These are phyloP conservation scores for Chalciporus chontae DNA, from an alignment of 768 basidiomycete species.

Conservation along the genomic window DNA sequence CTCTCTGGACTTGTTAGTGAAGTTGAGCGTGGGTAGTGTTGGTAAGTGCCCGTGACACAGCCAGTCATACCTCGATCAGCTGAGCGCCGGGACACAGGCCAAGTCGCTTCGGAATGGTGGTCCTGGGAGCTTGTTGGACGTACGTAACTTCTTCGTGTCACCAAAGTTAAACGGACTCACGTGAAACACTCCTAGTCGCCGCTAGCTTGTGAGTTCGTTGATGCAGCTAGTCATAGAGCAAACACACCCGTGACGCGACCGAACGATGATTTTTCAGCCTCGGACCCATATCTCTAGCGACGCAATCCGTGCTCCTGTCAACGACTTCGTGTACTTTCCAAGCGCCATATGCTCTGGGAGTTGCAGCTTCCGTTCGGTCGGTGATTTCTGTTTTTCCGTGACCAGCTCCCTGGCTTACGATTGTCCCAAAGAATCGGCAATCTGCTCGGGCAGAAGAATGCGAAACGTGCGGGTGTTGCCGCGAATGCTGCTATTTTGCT, in stretches of 20 bases:
- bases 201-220: conserved; percentile 45
- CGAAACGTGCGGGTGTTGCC: conserved; percentile 65
- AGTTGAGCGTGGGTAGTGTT: conserved; percentile 78
- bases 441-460: conserved; percentile 77
- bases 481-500: conserved; percentile 65
- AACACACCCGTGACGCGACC: neutral
- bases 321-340: conserved; percentile 78
- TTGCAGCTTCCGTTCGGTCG: conserved; percentile 83
- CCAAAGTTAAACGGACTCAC: neutral
- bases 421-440: conserved; percentile 69
- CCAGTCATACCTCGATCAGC: neutral
- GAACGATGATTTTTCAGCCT: conserved; percentile 44
- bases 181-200: conserved; percentile 36
- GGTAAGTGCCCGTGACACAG: conserved; percentile 35
- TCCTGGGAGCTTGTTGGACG: conserved; percentile 84
- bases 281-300: conserved; percentile 77
- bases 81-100: conserved; percentile 38
- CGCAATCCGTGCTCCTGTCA: conserved; percentile 80
- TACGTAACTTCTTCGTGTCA: conserved; percentile 9
- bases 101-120: conserved; percentile 94
- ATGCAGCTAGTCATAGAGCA: neutral
- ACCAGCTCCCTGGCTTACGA: neutral
- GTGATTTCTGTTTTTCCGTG: conserved; percentile 12
- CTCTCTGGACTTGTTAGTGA: conserved; percentile 62
- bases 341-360: conserved; percentile 74